These are phyloP conservation scores for Podaxis sp. DNA, from an alignment of 768 basidiomycete species.

Conservation along the genomic window DNA sequence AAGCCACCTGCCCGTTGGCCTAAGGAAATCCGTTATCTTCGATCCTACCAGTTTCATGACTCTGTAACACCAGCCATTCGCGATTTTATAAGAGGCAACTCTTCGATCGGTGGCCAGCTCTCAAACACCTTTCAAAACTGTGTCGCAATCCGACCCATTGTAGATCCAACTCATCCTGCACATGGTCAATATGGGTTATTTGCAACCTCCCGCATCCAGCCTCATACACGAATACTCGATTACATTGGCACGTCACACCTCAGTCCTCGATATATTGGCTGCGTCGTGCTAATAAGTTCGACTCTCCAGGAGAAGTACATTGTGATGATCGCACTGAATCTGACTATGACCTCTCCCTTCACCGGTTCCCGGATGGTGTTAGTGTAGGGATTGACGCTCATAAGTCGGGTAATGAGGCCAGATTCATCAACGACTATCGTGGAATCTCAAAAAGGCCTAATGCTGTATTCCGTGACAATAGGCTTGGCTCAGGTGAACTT, in stretches of 20 bases:
- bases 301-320: conserved; percentile 69
- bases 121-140: conserved; percentile 31
- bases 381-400: conserved; percentile 80
- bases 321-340: conserved; percentile 67
- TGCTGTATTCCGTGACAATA: conserved; percentile 61
- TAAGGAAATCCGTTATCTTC: conserved; percentile 7
- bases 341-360: conserved; percentile 89
- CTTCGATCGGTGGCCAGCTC: conserved; percentile 13
- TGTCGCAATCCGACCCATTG: conserved; percentile 52
- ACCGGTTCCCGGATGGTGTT: conserved; percentile 51
- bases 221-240: conserved; percentile 68
- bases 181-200: conserved; percentile 80
- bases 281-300: background rate
- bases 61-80: conserved; percentile 32
- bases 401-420: conserved; percentile 76
- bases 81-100: conserved; percentile 32
- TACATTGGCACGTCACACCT: conserved; percentile 49
- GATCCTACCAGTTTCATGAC: conserved; percentile 11
- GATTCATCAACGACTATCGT: conserved; percentile 91
- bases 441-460: conserved; percentile 72
- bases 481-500: conserved; percentile 55
- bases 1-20: conserved; percentile 8
- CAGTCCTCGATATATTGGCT: background rate
- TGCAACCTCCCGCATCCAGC: conserved; percentile 66
- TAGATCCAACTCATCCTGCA: conserved; percentile 66